Base-by-base conservation (phyloP, 106 monocot species). In the Iris macrosiphon region DNA sequence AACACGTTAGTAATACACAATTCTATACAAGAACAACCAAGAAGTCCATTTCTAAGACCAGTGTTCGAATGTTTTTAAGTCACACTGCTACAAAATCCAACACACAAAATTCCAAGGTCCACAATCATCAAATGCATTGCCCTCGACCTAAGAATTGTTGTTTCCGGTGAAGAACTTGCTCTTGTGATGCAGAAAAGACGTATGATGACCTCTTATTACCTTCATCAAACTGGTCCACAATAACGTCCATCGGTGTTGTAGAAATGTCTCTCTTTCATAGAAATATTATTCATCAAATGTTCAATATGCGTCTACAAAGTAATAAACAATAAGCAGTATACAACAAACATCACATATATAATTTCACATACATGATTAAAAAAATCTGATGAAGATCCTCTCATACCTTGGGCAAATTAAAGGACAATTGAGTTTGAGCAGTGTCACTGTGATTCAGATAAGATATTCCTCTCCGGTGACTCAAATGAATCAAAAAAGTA, bases 401-500 rank as follows among this genome's bases (percentile, higher is more conserved):
- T 30, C 15, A 23, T 65, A 99, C 98, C 98, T 75, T 72, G 80
- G 55, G 52, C 73, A 74, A 87, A 99, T 46, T 83, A 79, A 33
- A 91, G 75, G 59, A 84, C 98, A 73, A 92, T 79, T n/a, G n/a
- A 13, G 69, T 26, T 19, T 75, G 83, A 58, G 69, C 18, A 52
- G 52, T 41, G 28, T 59, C 62, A 37, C 14, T 75, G 64, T 29
- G 26, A n/a, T 52, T 84, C 71, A 60, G 20, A 54, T 45, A 68
- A 59, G 59, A 79, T 72, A 65, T 50, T 49, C 31, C 68, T 99
- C 31, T 80, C 75, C 32, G 83, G 91, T 24, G 55, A 61, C 68
- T 99, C 98, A 59, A 69, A 75, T 26, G 98, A 99, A 84, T 99
- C 91, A n/a, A 84, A 99, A 99, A 40, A 99, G 77, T 29, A 99